Evolutionary conservation across 768 basidiomycete genomes (phyloP), one percentile per base, ranked within the genome.

Genomic region (Thelephora aurantiotincta): DNA sequence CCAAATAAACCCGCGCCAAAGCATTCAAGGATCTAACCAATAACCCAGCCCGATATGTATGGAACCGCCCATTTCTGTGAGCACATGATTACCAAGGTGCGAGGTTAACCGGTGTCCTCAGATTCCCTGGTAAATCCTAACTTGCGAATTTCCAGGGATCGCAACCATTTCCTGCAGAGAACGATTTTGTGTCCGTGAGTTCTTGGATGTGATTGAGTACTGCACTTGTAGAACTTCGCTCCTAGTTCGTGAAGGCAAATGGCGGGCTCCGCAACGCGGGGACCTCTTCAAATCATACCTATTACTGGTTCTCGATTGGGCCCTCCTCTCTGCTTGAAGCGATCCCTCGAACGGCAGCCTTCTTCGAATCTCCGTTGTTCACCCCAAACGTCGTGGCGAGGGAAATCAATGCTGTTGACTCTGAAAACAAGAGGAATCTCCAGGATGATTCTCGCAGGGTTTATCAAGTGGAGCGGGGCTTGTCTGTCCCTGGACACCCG

Each of bases 391-490:
- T 71, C 50, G 68, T 68, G 11, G 60, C 65, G 44, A 62, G 71
- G 18, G 76, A 78, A 58, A 63, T 74, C 54, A 65, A 73, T 43
- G 76, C 76, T 6, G 75, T 78, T 33, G 70, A 78, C 54, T 69
- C 68, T 7, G 76, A 78, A 57, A 69, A 72, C 61, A 72, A 71
- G 56, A 68, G 73, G 56, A 78, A 77, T 55, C 53, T 71, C 12
- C 73, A 73, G 54, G 65, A 63, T 34, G 71, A 75, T 55, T 58
- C 58, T 19, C 68, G 72, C 59, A 60, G 76, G 6, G 54, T 71
- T 45, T 67, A 67, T 58, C 74, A 76, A 57, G 59, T 78, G n/a
- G 64, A 63, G 49, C 76, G 75, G 57, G 54, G 57, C 30, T 59
- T 71, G 12, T 64, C 64, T 45, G 46, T 57, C 19, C 55, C 58